These are phyloP conservation scores for Ophiocordyceps robertsii DNA, from an alignment of 2,329 filamentous ascomycete genomes.

Conservation along the genomic window DNA sequence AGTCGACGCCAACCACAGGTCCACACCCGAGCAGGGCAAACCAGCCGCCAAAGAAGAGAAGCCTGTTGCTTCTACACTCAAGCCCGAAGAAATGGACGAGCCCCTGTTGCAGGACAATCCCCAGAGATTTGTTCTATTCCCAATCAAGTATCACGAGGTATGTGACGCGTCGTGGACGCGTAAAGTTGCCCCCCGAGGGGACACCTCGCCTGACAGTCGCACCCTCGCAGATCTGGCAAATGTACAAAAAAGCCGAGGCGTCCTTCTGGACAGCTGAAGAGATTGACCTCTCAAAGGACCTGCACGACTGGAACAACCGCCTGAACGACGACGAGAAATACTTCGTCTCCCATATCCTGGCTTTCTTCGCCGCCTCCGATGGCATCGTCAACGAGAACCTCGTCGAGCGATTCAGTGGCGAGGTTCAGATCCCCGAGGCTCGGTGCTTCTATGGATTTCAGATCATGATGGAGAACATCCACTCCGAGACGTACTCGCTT, in stretches of 20 bases:
- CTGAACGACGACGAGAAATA: conserved; percentile 94
- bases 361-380: conserved; percentile 97
- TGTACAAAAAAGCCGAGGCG: conserved; percentile 99
- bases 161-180: conserved; percentile 51
- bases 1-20: conserved; percentile 49
- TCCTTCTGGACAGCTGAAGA: conserved; percentile 99
- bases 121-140: conserved; percentile 92
- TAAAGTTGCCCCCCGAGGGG: conserved; percentile 38
- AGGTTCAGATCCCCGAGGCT: conserved; percentile 94
- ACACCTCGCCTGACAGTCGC: conserved; percentile 22
- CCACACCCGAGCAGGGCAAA: conserved; percentile 31
- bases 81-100: conserved; percentile 65
- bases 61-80: conserved; percentile 36
- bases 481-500: conserved; percentile 98
- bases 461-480: conserved; percentile 99
- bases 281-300: conserved; percentile 96
- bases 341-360: conserved; percentile 96
- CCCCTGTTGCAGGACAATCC: conserved; percentile 92
- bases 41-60: conserved; percentile 20
- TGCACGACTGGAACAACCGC: conserved; percentile 98
- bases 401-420: conserved; percentile 89
- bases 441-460: conserved; percentile 99
- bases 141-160: conserved; percentile 99
- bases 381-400: conserved; percentile 99
- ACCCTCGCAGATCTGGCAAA: conserved; percentile 78